Evolutionary conservation across 1,284 basidiomycete genomes (phyloP).

Genomic region (Ceratobasidium sp.): DNA sequence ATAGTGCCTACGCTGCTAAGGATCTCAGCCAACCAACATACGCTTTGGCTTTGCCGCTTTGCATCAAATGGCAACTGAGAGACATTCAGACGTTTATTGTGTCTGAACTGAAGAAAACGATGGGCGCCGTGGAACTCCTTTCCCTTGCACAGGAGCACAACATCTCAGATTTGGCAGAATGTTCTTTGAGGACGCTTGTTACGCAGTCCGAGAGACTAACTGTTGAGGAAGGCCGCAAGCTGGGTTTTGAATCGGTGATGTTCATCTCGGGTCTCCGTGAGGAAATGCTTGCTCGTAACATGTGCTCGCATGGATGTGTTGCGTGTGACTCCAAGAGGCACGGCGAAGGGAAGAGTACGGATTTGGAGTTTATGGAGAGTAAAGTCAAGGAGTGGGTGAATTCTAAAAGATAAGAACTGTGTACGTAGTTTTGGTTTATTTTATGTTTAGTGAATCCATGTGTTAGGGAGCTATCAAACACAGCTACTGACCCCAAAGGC

Average conservation of each 20-base stretch:
- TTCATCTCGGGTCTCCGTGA: slow-evolving; percentile 12
- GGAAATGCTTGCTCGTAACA: background rate
- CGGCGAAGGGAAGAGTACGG: background rate
- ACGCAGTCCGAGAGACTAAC: background rate
- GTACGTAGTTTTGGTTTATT: background rate
- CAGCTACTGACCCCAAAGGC: no score
- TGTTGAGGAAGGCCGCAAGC: background rate
- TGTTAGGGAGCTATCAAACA: no score
- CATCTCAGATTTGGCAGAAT: background rate
- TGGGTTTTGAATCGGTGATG: background rate
- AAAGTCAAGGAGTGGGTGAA: background rate
- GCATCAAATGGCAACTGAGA: background rate
- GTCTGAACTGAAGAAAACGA: background rate
- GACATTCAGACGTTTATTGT: background rate
- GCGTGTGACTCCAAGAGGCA: background rate
- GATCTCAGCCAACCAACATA: background rate
- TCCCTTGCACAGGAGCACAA: background rate
- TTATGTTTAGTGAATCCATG: no score
- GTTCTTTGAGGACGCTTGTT: background rate
- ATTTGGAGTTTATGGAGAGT: background rate
- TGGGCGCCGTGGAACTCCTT: background rate
- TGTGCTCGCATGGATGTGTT: background rate
- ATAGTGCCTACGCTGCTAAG: background rate
- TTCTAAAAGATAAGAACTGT: background rate
- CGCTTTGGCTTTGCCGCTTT: background rate